These are phyloP conservation scores for Eimeria tenella DNA, from an alignment of 169 alveolate genomes.

Conservation along the genomic window DNA sequence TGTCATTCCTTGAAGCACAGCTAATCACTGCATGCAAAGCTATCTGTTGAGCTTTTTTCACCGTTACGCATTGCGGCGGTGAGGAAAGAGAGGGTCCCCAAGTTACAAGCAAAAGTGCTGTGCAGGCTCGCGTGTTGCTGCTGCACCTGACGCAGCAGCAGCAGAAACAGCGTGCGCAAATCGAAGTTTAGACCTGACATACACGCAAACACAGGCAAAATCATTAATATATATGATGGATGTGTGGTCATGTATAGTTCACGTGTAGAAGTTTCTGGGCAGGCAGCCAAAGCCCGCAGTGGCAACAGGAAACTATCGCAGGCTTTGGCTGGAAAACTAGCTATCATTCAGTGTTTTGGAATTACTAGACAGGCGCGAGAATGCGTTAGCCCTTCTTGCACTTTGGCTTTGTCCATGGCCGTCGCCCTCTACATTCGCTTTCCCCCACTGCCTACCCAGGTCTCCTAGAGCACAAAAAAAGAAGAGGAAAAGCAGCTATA, in stretches of 20 bases:
- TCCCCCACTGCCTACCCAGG: too few relatives aligned
- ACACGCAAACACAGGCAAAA: neutral
- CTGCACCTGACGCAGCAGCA: constrained; percentile 72
- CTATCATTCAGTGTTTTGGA: too few relatives aligned
- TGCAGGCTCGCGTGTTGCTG: constrained; percentile 65
- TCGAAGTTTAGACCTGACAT: constrained; percentile 37
- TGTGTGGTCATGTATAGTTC: neutral
- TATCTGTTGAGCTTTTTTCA: neutral
- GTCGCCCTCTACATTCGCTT: too few relatives aligned
- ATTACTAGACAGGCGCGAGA: too few relatives aligned
- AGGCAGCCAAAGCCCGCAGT: neutral
- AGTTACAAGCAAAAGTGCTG: constrained; percentile 24
- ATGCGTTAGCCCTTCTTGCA: too few relatives aligned
- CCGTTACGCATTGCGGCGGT: constrained; percentile 18
- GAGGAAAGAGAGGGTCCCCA: constrained; percentile 38
- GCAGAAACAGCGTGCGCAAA: constrained; percentile 67
- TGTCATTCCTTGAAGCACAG: neutral
- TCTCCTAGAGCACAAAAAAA: too few relatives aligned
- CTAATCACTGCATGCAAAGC: neutral
- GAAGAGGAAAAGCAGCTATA: too few relatives aligned
- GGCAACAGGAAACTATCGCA: too few relatives aligned
- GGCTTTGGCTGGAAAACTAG: too few relatives aligned
- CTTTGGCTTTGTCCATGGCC: too few relatives aligned
- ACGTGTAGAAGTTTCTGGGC: neutral
- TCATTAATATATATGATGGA: too few relatives aligned